These are phyloP conservation scores for Xylariaceae sp. DNA, from an alignment of 2,329 filamentous ascomycete genomes.

Conservation along the genomic window DNA sequence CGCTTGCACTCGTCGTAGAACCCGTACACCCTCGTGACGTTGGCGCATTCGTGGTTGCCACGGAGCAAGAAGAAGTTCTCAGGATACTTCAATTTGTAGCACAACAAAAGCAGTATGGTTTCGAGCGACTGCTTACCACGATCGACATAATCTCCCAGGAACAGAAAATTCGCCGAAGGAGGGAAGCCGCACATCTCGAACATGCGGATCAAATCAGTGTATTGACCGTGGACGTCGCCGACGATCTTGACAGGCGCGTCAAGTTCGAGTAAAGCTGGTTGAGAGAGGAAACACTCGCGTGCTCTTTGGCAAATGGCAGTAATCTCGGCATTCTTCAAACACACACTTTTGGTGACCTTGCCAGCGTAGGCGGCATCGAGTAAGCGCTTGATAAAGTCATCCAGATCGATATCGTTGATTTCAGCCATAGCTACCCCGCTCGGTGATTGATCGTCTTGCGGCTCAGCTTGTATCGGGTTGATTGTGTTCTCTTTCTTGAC, in stretches of 20 bases:
- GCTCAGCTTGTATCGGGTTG: constrained; percentile 53
- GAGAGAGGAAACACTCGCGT: constrained; percentile 82
- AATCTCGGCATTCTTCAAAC: constrained; percentile 96
- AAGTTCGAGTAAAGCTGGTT: constrained; percentile 87
- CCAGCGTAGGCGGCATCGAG: constrained; percentile 92
- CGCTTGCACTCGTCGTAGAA: constrained; percentile 99
- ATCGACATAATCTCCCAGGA: constrained; percentile 98
- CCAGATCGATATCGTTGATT: constrained; percentile 87
- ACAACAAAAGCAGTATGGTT: constrained; percentile 93
- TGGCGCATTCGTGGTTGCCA: constrained; percentile 98
- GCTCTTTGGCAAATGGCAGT: constrained; percentile 87
- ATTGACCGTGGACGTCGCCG: constrained; percentile 94
- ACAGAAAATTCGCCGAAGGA: constrained; percentile 85
- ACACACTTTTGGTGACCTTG: constrained; percentile 96
- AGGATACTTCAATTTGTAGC: constrained; percentile 99
- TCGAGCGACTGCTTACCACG: constrained; percentile 98
- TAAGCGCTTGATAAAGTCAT: constrained; percentile 94
- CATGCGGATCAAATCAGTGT: constrained; percentile 91
- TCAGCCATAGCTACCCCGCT: constrained; percentile 76
- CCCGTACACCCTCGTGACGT: constrained; percentile 97
- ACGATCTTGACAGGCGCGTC: constrained; percentile 97
- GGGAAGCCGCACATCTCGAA: constrained; percentile 99
- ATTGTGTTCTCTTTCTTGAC: constrained; percentile 72
- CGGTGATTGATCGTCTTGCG: constrained; percentile 42
- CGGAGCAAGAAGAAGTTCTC: constrained; percentile 99